Evolutionary conservation across 1,284 basidiomycete species (phyloP), one percentile per base, ranked within the genome.

Genomic region (Apiotrichum montevideense): DNA sequence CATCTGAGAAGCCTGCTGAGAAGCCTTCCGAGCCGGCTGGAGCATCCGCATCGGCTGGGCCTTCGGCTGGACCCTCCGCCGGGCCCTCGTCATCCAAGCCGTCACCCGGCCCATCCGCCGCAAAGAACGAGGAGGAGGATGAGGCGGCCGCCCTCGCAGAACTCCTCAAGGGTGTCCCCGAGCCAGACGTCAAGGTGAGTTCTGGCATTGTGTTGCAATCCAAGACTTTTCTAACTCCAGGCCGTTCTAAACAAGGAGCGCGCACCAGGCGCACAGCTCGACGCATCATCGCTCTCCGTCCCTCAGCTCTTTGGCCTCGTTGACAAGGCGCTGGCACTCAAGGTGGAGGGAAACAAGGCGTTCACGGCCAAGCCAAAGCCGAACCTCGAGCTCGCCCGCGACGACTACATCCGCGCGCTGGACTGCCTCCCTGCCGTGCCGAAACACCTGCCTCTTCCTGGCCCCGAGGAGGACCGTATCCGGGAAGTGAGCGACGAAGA

Each of bases 401-500:
- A 59, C 40, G 57, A 65, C 9, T 76, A 75, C 52, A 35, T 62
- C 29, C 46, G 52, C 11, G 72, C 72, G 33, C 59, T 75, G 33
- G 62, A 63, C 29, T 56, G 54, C 49, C 63, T 71, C n/a, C 71
- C 54, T 1, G 44, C 45, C 8, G 55, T 58, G 6, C 54, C 64
- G 8, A 57, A 41, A 15, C 48, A 54, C 21, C 50, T 55, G 35
- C 56, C 48, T n/a, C 45, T 29, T 13, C 55, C 51, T 33, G 29
- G 41, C 5, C 50, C 45, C 10, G 45, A 47, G 35, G 55, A 56
- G 11, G 37, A 48, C 33, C 59, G 57, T n/a, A 48, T 62, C 35
- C 40, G 42, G 5, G 61, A 62, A 35, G 61, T 77, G 9, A 65
- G 66, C 1, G 73, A 75, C 15, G 72, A 71, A 41, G 72, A 74